phyloP scores from a whole-genome alignment of 2,329 filamentous ascomycete species.

The Pseudocercospora cruenta region DNA sequence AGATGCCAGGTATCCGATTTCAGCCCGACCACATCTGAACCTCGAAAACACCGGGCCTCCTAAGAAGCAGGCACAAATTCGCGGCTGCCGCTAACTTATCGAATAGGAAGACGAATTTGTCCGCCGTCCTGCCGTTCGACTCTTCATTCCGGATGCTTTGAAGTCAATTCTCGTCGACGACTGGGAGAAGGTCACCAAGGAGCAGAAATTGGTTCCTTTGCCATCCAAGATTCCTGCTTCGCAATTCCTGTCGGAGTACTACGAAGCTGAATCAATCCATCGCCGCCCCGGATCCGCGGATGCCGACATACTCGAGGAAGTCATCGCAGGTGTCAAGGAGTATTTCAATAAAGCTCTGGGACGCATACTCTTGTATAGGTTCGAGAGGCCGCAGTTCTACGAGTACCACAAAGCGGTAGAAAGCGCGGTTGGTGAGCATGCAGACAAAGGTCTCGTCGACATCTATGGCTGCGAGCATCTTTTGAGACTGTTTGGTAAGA shows the following conservation, averaged over 20 bases:
- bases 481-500: slow-evolving; percentile 80
- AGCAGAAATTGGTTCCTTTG: slow-evolving; percentile 83
- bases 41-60: neutral
- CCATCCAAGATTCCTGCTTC: slow-evolving; percentile 76
- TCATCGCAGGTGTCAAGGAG: slow-evolving; percentile 80
- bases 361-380: slow-evolving; percentile 88
- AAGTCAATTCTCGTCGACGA: slow-evolving; percentile 95
- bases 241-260: slow-evolving; percentile 83
- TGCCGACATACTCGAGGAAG: slow-evolving; percentile 85
- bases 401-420: slow-evolving; percentile 72
- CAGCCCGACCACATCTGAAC: slow-evolving; percentile 2
- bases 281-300: slow-evolving; percentile 70
- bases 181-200: slow-evolving; percentile 98
- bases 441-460: slow-evolving; percentile 74
- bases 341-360: slow-evolving; percentile 93
- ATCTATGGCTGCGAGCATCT: slow-evolving; percentile 94
- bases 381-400: slow-evolving; percentile 87
- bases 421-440: slow-evolving; percentile 62
- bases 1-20: slow-evolving; percentile 6
- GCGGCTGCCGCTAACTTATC: slow-evolving; percentile 13
- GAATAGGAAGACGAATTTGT: slow-evolving; percentile 87
- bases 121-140: slow-evolving; percentile 79
- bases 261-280: slow-evolving; percentile 70
- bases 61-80: neutral
- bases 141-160: slow-evolving; percentile 83